Conservation (phyloP, 1,139 yeast species). For the Saccharomycopsis crataegensis region DNA sequence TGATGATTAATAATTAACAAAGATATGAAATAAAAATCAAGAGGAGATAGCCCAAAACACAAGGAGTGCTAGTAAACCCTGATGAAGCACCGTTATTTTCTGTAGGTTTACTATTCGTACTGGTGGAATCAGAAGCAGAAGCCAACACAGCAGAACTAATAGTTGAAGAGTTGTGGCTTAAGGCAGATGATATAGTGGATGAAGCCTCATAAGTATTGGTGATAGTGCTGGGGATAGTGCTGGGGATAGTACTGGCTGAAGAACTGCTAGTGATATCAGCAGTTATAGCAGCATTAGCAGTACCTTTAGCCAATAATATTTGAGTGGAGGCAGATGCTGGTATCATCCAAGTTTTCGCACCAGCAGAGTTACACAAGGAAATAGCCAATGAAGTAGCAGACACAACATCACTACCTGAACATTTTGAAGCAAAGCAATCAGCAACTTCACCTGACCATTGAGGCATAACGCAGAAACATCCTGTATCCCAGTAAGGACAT, state of each 20-base stretch:
- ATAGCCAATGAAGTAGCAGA: constrained; percentile 36
- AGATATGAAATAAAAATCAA: too few relatives aligned
- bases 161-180: too few relatives aligned
- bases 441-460: constrained; percentile 41
- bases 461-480: constrained; percentile 46
- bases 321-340: constrained; percentile 35
- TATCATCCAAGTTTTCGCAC: constrained; percentile 41
- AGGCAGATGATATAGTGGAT: too few relatives aligned
- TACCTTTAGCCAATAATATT: constrained; percentile 27
- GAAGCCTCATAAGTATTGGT: too few relatives aligned
- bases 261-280: not conserved
- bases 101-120: too few relatives aligned
- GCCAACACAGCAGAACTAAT: too few relatives aligned
- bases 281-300: not conserved
- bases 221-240: too few relatives aligned
- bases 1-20: too few relatives aligned
- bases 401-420: constrained; percentile 35
- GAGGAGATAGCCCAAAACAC: too few relatives aligned
- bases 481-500: constrained; percentile 50
- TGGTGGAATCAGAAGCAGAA: too few relatives aligned
- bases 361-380: constrained; percentile 37
- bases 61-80: too few relatives aligned
- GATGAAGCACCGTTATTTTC: too few relatives aligned
- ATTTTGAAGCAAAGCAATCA: constrained; percentile 36
- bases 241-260: not conserved